Conservation (phyloP, 2,329 filamentous ascomycete species). For the Sclerotinia trifoliorum region DNA sequence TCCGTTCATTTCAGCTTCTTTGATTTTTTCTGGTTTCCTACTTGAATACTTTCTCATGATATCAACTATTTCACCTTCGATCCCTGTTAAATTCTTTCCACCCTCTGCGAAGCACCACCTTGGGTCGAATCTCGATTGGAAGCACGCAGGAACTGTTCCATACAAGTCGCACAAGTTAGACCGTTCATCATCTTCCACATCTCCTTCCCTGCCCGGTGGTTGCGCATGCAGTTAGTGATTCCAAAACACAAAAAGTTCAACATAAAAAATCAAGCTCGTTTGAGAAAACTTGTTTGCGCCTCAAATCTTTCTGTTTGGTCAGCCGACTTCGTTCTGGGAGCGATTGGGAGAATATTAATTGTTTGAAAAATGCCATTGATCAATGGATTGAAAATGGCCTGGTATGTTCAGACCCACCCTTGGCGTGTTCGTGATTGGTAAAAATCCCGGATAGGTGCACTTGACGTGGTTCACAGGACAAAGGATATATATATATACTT, state of each 20-base stretch:
- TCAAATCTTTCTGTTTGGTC: constrained; percentile 25
- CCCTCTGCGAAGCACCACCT: not conserved
- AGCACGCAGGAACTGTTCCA: not conserved
- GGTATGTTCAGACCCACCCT: constrained; percentile 49
- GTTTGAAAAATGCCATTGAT: constrained; percentile 60
- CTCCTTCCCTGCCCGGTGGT: constrained; percentile 15
- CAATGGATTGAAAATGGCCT: constrained; percentile 71
- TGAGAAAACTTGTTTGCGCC: constrained; percentile 29
- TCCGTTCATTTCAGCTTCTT: constrained; percentile 1
- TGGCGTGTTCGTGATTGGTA: not conserved
- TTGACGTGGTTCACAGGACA: constrained; percentile 1
- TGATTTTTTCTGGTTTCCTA: not conserved
- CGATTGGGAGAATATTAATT: constrained; percentile 5
- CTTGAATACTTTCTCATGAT: constrained; percentile 5
- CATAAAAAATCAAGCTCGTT: constrained; percentile 25
- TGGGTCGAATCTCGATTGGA: not conserved
- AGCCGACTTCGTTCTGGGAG: constrained; percentile 27
- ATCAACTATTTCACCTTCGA: not conserved
- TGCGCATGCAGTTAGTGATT: constrained; percentile 26
- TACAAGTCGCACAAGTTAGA: not conserved
- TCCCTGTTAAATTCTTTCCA: not conserved
- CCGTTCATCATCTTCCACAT: constrained; percentile 6
- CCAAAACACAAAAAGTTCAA: constrained; percentile 19
- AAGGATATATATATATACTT: not conserved
- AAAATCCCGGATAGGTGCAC: not conserved